Percentiles rank a stretch among this genome's conserved stretches.
Evolutionary conservation across 2,329 filamentous ascomycete genomes (phyloP).

Genomic region (Cladosporium colombiae): DNA sequence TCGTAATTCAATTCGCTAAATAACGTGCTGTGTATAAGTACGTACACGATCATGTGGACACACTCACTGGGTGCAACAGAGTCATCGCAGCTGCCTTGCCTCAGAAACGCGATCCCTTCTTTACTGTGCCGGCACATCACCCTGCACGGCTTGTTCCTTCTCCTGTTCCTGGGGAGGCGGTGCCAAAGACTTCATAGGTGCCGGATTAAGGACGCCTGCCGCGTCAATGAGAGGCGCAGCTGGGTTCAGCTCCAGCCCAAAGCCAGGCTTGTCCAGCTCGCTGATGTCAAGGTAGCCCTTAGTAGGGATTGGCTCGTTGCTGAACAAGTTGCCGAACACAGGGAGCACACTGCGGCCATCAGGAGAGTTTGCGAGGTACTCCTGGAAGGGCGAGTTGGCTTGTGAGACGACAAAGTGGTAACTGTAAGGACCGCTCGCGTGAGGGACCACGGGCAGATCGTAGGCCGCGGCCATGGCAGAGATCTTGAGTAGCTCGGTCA

Average conservation of each 20-base stretch:
- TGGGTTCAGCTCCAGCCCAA: constrained; percentile 84
- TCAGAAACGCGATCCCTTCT: neutral
- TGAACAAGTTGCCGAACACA: constrained; percentile 87
- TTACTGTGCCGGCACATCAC: constrained; percentile 2
- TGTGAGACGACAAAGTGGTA: constrained; percentile 97
- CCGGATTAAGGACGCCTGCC: constrained; percentile 69
- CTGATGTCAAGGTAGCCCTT: constrained; percentile 79
- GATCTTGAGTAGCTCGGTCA: constrained; percentile 90
- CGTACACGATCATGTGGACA: neutral
- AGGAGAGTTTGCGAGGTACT: constrained; percentile 90
- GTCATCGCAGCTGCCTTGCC: neutral
- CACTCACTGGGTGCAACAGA: neutral
- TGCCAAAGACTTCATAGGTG: constrained; percentile 47
- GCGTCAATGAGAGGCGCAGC: constrained; percentile 77
- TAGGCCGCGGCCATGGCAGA: constrained; percentile 88
- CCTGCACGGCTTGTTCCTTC: constrained; percentile 14
- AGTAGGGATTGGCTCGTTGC: constrained; percentile 84
- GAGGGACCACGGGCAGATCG: constrained; percentile 92
- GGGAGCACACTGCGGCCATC: constrained; percentile 88
- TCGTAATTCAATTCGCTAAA: neutral
- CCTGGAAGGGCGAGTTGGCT: constrained; percentile 90
- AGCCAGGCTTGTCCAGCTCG: constrained; percentile 84
- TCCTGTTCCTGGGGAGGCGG: constrained; percentile 30
- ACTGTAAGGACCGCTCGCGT: constrained; percentile 89
- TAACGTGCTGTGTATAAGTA: neutral